Base-by-base conservation (phyloP, 164 flowering plant genomes). In the Chimonanthus salicifolius region DNA sequence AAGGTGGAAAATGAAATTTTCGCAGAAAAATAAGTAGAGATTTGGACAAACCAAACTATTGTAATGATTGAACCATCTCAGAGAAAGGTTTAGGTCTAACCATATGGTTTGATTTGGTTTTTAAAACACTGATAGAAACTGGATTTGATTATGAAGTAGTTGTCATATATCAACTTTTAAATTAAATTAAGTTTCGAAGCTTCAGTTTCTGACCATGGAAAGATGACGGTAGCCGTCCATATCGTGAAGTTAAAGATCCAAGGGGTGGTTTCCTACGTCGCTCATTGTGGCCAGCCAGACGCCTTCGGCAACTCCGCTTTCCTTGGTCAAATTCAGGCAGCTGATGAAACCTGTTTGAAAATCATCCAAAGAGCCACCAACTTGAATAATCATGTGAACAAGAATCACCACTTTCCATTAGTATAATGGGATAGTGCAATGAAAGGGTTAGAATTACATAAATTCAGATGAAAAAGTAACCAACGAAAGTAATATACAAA, bases 281-380 rank as follows among this genome's bases (percentile, higher is more conserved):
- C 84, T 91, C 97, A 71, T 95, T 95, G 68, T 95, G 99, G 54
- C 97, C 96, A 13, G 97, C 97, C 54, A 95, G 82, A 74, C 98
- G 95, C 72, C 97, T 85, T 49, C 98, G 94, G 60, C 99, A 95
- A 77, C 99, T 95, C 63, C 99, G 83, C 78, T 95, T 95, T 73
- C 90, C 94, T 84, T 95, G 92, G 76, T 95, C 98, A 82, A 95
- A 95, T 80, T 92, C 99, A 64, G 90, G 72, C 73, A 95, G 92
- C 79, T 77, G 90, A 86, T 95, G 99, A 81, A 95, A 95, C 75
- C 99, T 95, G 91, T 62, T 66, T 6, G 67, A 6, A 74, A 60
- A 58, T 70, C 33, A 80, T 45, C 68, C 68, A 63, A 49, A 78
- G 8, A 66, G 49, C 15, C 68, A 66, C 47, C 11, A 45, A 10